Conservation (phyloP, 192 early-diverging fungal species). For the Dissophora ornata region DNA sequence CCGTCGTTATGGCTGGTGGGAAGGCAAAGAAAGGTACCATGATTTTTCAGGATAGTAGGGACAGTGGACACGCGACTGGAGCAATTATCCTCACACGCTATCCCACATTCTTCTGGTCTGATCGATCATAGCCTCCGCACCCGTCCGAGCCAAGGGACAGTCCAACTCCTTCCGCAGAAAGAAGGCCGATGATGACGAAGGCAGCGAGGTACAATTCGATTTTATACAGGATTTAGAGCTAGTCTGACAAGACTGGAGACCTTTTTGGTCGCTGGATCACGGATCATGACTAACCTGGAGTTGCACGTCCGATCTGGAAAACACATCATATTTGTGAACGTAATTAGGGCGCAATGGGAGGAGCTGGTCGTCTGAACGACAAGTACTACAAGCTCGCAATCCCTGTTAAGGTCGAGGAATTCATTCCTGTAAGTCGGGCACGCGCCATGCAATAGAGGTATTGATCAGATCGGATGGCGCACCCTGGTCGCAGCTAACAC, state of each 20-base stretch:
- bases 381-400: conserved; percentile 45
- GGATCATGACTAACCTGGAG: not conserved
- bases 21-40: conserved; percentile 45
- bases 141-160: conserved; percentile 22
- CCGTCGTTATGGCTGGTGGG: conserved; percentile 38
- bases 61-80: too few species aligned
- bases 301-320: not conserved
- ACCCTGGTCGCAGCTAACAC: too few species aligned
- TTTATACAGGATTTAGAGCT: too few species aligned
- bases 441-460: not conserved
- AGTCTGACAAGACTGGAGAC: too few species aligned
- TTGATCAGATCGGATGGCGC: not conserved
- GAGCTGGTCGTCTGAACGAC: conserved; percentile 46
- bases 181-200: conserved; percentile 28
- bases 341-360: conserved; percentile 42
- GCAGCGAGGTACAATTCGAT: conserved; percentile 19
- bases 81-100: too few species aligned
- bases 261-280: too few species aligned
- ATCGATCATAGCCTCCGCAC: not conserved
- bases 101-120: not conserved
- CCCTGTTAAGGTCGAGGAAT: conserved; percentile 50
- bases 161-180: conserved; percentile 52
- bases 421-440: conserved; percentile 39
- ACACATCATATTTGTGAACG: not conserved
- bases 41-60: too few species aligned